Evolutionary conservation across 805 yeast species (phyloP).

Genomic region (Barnettozyma sucrosica): DNA sequence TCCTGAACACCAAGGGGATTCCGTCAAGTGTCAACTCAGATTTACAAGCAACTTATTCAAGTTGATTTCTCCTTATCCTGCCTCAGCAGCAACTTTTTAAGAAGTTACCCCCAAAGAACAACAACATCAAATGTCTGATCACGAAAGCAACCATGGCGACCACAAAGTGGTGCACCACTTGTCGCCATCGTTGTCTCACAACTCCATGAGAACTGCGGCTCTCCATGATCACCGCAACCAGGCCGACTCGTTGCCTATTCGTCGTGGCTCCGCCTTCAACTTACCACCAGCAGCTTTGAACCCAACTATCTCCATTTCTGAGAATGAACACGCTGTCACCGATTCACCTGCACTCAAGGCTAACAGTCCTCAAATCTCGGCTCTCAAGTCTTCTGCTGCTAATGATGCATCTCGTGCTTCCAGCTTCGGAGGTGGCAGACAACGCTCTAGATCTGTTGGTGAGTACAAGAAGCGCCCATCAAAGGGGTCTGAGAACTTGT

Average conservation of each 20-base stretch:
- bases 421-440: conserved; percentile 13
- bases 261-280: conserved; percentile 23
- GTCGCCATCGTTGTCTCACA: conserved; percentile 24
- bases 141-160: conserved; percentile 20
- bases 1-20: not conserved
- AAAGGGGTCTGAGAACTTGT: conserved; percentile 16
- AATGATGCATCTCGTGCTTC: conserved; percentile 2
- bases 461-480: conserved; percentile 30
- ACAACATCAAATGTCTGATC: conserved; percentile 23
- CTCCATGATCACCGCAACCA: conserved; percentile 46
- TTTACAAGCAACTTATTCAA: not conserved
- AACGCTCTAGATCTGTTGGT: conserved; percentile 30
- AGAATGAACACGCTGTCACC: not conserved
- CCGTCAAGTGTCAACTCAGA: not conserved
- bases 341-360: not conserved
- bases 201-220: conserved; percentile 35
- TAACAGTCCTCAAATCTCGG: not conserved
- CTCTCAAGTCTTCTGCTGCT: not conserved
- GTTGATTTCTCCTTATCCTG: not conserved
- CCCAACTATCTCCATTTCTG: conserved; percentile 1
- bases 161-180: conserved; percentile 3
- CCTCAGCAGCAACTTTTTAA: not conserved
- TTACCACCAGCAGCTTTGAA: conserved; percentile 22
- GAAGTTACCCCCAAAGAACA: not conserved
- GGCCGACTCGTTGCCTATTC: conserved; percentile 35